Evolutionary conservation across 768 basidiomycete genomes (phyloP).

Genomic region (Strobilomyces confusus): DNA sequence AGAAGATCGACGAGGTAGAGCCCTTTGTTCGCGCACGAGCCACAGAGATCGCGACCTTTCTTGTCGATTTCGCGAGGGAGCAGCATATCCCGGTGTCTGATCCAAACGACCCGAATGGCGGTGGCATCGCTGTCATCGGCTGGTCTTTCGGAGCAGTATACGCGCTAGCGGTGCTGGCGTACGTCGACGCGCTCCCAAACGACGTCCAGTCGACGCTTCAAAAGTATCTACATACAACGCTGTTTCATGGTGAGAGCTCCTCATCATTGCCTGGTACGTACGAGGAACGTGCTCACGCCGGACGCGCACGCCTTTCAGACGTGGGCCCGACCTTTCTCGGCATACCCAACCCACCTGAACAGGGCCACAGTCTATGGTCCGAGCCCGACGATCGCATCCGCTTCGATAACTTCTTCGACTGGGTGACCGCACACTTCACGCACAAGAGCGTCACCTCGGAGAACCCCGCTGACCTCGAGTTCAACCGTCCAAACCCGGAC

Average conservation of each 20-base stretch:
- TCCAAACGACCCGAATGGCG: neutral
- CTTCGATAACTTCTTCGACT: conserved; percentile 14
- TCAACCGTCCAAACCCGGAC: neutral
- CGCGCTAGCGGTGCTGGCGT: conserved; percentile 9
- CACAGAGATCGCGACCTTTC: conserved; percentile 17
- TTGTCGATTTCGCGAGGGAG: conserved; percentile 11
- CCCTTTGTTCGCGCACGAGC: conserved; percentile 14
- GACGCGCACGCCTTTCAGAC: conserved; percentile 3
- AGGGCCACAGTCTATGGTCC: neutral
- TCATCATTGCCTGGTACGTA: too few relatives aligned
- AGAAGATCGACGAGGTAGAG: conserved; percentile 15
- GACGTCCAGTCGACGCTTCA: conserved; percentile 4
- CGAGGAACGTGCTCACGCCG: neutral
- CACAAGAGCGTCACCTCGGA: conserved; percentile 17
- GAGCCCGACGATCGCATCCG: conserved; percentile 8
- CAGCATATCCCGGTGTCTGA: conserved; percentile 14
- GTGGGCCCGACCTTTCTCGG: conserved; percentile 2
- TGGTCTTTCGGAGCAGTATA: conserved; percentile 20
- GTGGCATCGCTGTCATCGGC: conserved; percentile 17
- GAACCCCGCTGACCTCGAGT: conserved; percentile 16
- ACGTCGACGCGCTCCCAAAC: conserved; percentile 9
- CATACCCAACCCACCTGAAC: neutral
- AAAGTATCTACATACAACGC: conserved; percentile 18
- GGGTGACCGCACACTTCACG: conserved; percentile 13
- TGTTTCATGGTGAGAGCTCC: conserved; percentile 13